phyloP scores from a whole-genome alignment of 768 basidiomycete genomes.

The Lactifluus echinatus region DNA sequence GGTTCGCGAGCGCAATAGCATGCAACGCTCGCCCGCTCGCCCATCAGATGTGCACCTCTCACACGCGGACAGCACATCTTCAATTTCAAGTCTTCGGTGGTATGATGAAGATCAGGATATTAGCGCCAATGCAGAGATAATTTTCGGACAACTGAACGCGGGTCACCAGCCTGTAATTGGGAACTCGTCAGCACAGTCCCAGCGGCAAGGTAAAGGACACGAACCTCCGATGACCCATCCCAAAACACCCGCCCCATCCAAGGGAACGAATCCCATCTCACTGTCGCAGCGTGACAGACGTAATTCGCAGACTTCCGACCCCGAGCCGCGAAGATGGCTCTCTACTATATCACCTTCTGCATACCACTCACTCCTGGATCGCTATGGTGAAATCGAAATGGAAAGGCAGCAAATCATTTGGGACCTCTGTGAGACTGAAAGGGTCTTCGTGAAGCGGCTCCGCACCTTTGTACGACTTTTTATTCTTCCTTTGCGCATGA shows the following conservation, averaged over 20 bases:
- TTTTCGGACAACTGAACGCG: slow-evolving; percentile 14
- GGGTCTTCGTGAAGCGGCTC: slow-evolving; percentile 55
- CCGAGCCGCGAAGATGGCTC: slow-evolving; percentile 19
- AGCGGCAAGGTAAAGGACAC: neutral
- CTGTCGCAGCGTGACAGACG: slow-evolving; percentile 1
- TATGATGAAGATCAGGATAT: slow-evolving; percentile 3
- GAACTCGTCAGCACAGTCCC: neutral
- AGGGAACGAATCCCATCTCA: neutral
- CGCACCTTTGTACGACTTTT: slow-evolving; percentile 63
- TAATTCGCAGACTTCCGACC: neutral
- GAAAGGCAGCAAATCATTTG: slow-evolving; percentile 59
- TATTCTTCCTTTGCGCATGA: slow-evolving; percentile 66
- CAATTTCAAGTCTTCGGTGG: slow-evolving; percentile 19
- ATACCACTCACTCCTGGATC: slow-evolving; percentile 31
- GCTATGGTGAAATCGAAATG: slow-evolving; percentile 43
- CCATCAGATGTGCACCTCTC: slow-evolving; percentile 9
- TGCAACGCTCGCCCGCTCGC: slow-evolving; percentile 26
- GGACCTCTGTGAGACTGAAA: slow-evolving; percentile 63
- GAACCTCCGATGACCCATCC: neutral
- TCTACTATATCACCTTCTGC: slow-evolving; percentile 21
- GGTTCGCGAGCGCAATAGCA: slow-evolving; percentile 23
- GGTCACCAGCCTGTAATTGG: neutral
- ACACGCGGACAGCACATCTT: slow-evolving; percentile 10
- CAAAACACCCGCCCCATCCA: neutral
- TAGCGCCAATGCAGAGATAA: slow-evolving; percentile 11